These are phyloP conservation scores for sweet orange (Citrus sinensis) DNA, from an alignment of 345 rosid species.

Conservation along the genomic window DVS_A1.0 CM039165.1:32509001-32509500, in stretches of 20 bases:
- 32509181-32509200: conserved; percentile 55
- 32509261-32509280: neutral
- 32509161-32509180: conserved; percentile 33
- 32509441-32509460: neutral
- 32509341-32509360: conserved; percentile 50
- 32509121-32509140: conserved; percentile 35
- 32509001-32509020: conserved; percentile 69
- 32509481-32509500: conserved; percentile 64
- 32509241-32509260: neutral
- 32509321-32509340: conserved; percentile 28
- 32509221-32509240: conserved; percentile 58
- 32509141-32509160: conserved; percentile 51
- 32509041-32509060: neutral
- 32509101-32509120: neutral
- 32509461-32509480: conserved; percentile 5
- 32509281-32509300: neutral
- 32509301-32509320: neutral
- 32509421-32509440: neutral
- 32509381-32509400: conserved; percentile 70
- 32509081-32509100: neutral
- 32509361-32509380: conserved; percentile 74
- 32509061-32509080: neutral
- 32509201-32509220: conserved; percentile 57
- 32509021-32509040: conserved; percentile 70
- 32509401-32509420: neutral